phyloP scores from a whole-genome alignment of 352 stramenopile genomes.

The Phytophthora citrophthora region DNA sequence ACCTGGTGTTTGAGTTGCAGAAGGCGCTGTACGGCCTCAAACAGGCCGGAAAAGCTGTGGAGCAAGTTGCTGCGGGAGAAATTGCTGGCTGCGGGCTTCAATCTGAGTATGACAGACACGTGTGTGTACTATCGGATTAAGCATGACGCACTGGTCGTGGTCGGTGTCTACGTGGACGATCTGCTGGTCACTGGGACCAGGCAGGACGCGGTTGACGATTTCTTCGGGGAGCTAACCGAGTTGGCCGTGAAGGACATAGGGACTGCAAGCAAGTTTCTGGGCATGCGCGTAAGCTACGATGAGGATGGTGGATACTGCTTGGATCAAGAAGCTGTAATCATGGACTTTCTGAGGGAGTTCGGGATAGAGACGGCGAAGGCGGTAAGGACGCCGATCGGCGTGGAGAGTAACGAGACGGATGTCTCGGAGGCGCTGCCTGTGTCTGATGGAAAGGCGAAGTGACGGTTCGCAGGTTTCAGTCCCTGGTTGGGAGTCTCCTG shows the following conservation, averaged over 20 bases:
- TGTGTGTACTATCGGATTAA: constrained; percentile 22
- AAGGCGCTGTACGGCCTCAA: constrained; percentile 39
- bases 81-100: constrained; percentile 15
- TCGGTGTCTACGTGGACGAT: constrained; percentile 40
- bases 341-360: neutral
- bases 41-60: constrained; percentile 14
- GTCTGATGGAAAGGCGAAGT: no score
- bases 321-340: neutral
- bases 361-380: neutral
- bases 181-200: constrained; percentile 20
- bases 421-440: constrained; percentile 8
- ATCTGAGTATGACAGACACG: constrained; percentile 20
- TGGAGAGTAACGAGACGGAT: neutral
- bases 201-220: neutral
- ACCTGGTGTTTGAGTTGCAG: neutral
- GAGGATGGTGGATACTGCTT: neutral
- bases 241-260: constrained; percentile 38
- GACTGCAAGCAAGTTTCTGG: constrained; percentile 27
- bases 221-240: constrained; percentile 8
- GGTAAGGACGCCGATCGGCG: constrained; percentile 13
- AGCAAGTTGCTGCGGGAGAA: constrained; percentile 16
- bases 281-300: constrained; percentile 26
- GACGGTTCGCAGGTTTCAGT: constrained; percentile 31
- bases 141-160: neutral
- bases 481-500: constrained; percentile 40